A percentile compares a stretch with the other conserved stretches of the same genome.
Conservation (phyloP, 352 stramenopile genomes). For the Plasmopara halstedii region DNA sequence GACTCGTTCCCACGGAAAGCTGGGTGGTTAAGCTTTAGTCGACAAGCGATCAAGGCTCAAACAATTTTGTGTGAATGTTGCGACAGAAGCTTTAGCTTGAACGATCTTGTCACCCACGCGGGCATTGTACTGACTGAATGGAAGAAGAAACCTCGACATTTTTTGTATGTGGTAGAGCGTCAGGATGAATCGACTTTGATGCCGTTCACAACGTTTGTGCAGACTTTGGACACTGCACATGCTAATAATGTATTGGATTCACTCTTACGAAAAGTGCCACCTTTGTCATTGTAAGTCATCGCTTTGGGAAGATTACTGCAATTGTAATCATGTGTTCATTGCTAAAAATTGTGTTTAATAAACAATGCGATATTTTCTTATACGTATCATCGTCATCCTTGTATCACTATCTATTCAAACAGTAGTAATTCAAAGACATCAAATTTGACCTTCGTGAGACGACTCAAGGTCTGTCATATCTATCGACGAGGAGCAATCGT, state of each 20-base stretch:
- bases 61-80: conserved; percentile 18
- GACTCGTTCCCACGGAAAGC: conserved; percentile 24
- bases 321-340: too few species aligned
- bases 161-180: conserved; percentile 21
- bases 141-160: conserved; percentile 8
- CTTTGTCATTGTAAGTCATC: neutral
- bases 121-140: conserved; percentile 13
- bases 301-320: too few species aligned
- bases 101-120: conserved; percentile 19
- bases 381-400: too few species aligned
- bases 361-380: too few species aligned
- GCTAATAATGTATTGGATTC: conserved; percentile 2
- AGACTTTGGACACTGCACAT: conserved; percentile 6
- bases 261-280: conserved; percentile 3
- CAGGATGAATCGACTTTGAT: conserved; percentile 15
- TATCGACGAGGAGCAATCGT: conserved; percentile 46
- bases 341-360: too few species aligned
- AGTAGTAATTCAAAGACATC: too few species aligned
- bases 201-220: conserved; percentile 13
- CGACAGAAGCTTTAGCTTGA: conserved; percentile 6
- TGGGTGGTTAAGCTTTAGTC: conserved; percentile 21
- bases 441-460: too few species aligned
- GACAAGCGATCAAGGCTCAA: neutral
- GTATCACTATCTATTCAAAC: too few species aligned
- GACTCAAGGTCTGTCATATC: too few species aligned